Evolutionary conservation across 1,284 basidiomycete species (phyloP), one percentile per base, ranked within the genome.

Genomic region (Bondarzewia mesenterica): DNA sequence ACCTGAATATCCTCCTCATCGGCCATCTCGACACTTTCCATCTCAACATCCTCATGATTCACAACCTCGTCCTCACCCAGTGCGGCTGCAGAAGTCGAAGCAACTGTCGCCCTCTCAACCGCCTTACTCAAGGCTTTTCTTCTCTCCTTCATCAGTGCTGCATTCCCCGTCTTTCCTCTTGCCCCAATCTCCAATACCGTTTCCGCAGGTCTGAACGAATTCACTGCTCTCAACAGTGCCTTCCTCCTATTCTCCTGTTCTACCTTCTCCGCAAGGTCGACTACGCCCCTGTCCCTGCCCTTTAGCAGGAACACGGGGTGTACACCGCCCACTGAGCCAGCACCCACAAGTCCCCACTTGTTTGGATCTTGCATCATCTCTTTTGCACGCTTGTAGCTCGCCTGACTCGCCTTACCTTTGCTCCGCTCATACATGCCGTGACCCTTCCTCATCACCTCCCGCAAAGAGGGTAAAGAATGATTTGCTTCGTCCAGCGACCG

Each of bases 371-470:
- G 89, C 51, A 78, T 73, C 74, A 96, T 88, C 49, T 85, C 85
- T 64, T 98, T 99, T 5, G 94, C 86, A 8, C 93, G 80, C 54
- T 85, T 82, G 69, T 97, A 91, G 57, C 86, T 89, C 48, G 85
- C 84, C 16, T 82, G 76, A 56, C 85, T 88, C 3, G 95, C 94
- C 62, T 95, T 96, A 26, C 86, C 85, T 60, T 92, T 86, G 51
- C 90, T 93, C 25, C 93, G 83, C 60, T 96, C 93, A 63, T 96
- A 99, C 89, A 98, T 90, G 6, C 77, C 72, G 55, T 97, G 93
- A 0, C 94, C 95, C 46, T 91, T 82, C 49, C 77, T 74, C 80
- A 96, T 95, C 46, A 99, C 92, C 7, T 82, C 79, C n/a, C 85
- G 75, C 20, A 97, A 68, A n/a, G 77, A 71, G 3, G 78, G 70